Evolutionary conservation across 805 yeast genomes (phyloP).

Genomic region (Barnettozyma siamensis): DNA sequence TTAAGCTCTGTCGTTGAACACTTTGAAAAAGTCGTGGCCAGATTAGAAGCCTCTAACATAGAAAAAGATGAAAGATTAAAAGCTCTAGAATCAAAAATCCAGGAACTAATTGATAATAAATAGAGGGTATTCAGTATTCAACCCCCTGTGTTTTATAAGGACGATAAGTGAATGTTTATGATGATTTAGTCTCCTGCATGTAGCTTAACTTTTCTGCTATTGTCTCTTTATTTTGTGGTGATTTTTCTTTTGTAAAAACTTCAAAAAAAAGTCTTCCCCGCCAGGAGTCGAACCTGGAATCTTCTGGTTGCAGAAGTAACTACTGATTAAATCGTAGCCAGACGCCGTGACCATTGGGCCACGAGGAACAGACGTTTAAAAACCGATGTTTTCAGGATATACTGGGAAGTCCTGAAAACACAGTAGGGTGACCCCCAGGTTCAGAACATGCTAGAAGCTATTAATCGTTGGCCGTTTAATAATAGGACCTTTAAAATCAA

Average conservation of each 20-base stretch:
- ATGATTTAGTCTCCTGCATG: too few relatives aligned
- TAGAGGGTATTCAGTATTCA: neutral
- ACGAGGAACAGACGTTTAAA: slow-evolving; percentile 48
- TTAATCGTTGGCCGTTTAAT: too few relatives aligned
- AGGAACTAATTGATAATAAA: slow-evolving; percentile 41
- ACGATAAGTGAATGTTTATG: neutral
- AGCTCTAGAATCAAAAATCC: slow-evolving; percentile 56
- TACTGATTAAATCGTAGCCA: slow-evolving; percentile 50
- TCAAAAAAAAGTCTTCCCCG: slow-evolving; percentile 28
- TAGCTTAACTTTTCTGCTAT: too few relatives aligned
- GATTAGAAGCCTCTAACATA: slow-evolving; percentile 45
- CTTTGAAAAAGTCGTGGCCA: slow-evolving; percentile 50
- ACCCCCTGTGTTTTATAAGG: neutral
- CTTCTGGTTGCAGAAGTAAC: slow-evolving; percentile 35
- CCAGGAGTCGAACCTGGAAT: slow-evolving; percentile 33
- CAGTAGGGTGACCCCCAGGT: neutral
- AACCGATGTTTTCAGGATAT: neutral
- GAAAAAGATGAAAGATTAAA: slow-evolving; percentile 61
- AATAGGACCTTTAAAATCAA: too few relatives aligned
- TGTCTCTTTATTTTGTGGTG: too few relatives aligned
- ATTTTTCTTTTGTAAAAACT: too few relatives aligned
- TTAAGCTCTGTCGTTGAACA: slow-evolving; percentile 51
- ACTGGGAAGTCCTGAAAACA: neutral
- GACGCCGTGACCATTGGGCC: slow-evolving; percentile 76
- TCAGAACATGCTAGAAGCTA: slow-evolving; percentile 1